Evolutionary conservation across 257 asterid genomes (phyloP).

Genomic region (Ballota nigra): DNA sequence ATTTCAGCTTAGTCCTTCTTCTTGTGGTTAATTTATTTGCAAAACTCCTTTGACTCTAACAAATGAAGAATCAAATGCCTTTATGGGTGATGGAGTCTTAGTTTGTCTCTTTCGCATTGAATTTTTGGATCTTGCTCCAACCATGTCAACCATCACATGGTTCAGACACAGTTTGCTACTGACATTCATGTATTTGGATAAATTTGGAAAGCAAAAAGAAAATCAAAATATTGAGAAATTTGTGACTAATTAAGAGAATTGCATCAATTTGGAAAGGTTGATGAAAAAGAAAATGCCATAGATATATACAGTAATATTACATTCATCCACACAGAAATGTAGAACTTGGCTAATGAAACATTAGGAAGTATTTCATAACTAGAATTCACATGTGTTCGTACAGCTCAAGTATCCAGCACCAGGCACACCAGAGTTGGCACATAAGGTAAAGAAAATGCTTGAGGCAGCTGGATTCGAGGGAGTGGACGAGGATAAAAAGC

Average conservation of each 20-base stretch:
- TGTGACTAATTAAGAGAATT: neutral
- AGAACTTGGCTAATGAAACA: neutral
- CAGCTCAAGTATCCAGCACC: constrained; percentile 77
- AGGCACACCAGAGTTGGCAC: constrained; percentile 74
- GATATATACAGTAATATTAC: too few species aligned
- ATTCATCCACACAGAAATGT: too few species aligned
- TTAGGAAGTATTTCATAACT: neutral
- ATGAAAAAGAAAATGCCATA: neutral
- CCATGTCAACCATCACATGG: too few species aligned
- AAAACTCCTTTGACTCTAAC: too few species aligned
- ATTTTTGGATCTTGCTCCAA: too few species aligned
- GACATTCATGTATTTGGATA: neutral
- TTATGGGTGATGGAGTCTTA: neutral
- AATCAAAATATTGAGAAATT: neutral
- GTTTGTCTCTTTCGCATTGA: too few species aligned
- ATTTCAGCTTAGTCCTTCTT: too few species aligned
- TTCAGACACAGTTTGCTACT: too few species aligned
- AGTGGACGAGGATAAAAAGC: constrained; percentile 55
- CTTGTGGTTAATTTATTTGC: too few species aligned
- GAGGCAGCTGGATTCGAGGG: constrained; percentile 46
- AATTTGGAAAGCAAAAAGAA: neutral
- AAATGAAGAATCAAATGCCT: neutral
- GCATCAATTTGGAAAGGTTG: neutral
- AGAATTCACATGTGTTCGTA: neutral
- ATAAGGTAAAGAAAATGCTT: constrained; percentile 56